These are phyloP conservation scores for Leccinum boreale DNA, from an alignment of 768 basidiomycete species.

Conservation along the genomic window DNA sequence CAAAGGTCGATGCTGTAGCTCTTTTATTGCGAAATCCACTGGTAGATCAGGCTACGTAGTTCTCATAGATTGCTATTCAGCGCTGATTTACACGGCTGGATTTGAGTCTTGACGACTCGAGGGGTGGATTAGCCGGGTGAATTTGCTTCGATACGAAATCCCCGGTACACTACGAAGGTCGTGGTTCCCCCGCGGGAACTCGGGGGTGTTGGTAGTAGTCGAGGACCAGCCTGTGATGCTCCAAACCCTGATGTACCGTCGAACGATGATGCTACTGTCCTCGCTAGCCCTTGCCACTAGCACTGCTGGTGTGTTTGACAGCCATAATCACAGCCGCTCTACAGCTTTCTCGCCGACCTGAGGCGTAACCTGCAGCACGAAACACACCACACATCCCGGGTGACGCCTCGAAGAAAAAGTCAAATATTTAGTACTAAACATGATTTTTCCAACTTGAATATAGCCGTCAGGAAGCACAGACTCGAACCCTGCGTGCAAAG, in stretches of 20 bases:
- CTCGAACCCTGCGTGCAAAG: not conserved
- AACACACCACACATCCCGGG: not conserved
- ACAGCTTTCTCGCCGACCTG: not conserved
- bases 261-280: not conserved
- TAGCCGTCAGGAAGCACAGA: not conserved
- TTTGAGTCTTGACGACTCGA: too few relatives aligned
- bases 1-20: not conserved
- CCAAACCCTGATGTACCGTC: not conserved
- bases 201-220: not conserved
- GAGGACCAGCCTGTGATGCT: not conserved
- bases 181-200: not conserved
- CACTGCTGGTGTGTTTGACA: not conserved
- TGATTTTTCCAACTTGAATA: not conserved
- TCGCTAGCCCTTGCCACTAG: not conserved
- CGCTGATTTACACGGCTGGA: too few relatives aligned
- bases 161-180: not conserved
- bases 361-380: not conserved
- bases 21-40: too few relatives aligned
- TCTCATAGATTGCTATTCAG: too few relatives aligned
- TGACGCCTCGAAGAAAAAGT: not conserved
- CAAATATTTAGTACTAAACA: not conserved
- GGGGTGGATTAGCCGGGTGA: too few relatives aligned
- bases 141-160: too few relatives aligned
- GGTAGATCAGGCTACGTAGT: too few relatives aligned
- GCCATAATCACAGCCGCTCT: not conserved